These are phyloP conservation scores for Trifolium dubium DNA, from an alignment of 306 rosid genomes.

Conservation along the genomic window DNA sequence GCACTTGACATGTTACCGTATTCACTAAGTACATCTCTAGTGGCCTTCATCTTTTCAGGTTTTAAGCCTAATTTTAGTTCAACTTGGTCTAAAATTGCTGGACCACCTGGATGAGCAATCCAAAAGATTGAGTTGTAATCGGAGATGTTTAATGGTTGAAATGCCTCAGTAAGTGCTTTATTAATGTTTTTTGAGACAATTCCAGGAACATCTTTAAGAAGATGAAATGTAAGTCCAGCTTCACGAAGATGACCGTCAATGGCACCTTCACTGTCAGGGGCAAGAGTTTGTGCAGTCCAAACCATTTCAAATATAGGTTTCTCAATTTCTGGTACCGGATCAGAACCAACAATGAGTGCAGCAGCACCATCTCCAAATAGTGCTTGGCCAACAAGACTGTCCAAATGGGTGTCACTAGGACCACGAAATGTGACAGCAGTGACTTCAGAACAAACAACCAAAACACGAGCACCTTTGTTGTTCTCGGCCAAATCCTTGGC, in stretches of 20 bases:
- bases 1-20: conserved; percentile 87
- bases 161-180: conserved; percentile 39
- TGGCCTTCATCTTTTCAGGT: conserved; percentile 44
- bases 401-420: conserved; percentile 44
- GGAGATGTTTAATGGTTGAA: conserved; percentile 38
- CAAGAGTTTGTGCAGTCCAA: conserved; percentile 70
- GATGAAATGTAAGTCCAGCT: conserved; percentile 45
- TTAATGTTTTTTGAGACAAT: conserved; percentile 47
- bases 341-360: conserved; percentile 67
- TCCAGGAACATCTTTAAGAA: conserved; percentile 49
- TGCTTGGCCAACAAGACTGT: conserved; percentile 49
- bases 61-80: conserved; percentile 37
- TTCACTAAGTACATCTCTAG: conserved; percentile 61
- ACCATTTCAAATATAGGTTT: conserved; percentile 65
- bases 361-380: conserved; percentile 53
- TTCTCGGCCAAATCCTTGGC: conserved; percentile 50
- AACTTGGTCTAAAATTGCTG: conserved; percentile 46
- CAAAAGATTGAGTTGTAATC: conserved; percentile 50
- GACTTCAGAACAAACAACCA: conserved; percentile 47
- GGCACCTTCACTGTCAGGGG: conserved; percentile 73
- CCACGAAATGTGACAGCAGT: conserved; percentile 49
- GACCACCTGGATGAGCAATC: conserved; percentile 50
- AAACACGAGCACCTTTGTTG: conserved; percentile 49
- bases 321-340: conserved; percentile 60
- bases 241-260: conserved; percentile 50